Conservation (phyloP, 805 yeast species). For the Schizosaccharomyces lindneri region DNA sequence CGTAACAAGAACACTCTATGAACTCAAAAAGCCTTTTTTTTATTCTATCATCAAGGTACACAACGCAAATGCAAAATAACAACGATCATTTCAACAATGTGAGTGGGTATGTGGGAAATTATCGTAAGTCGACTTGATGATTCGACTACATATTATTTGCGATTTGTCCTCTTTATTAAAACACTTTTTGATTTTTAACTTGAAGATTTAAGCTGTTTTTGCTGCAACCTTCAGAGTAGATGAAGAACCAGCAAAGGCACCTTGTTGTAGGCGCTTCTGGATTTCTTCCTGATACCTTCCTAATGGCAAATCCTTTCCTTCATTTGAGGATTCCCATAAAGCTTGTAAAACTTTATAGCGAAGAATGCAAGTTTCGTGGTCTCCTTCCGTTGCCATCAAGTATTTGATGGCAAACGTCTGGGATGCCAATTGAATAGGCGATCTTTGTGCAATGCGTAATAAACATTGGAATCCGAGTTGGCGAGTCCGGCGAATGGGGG, state of each 20-base stretch:
- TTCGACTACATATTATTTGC: too few relatives aligned
- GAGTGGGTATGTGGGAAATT: too few relatives aligned
- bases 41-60: too few relatives aligned
- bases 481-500: neutral
- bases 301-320: neutral
- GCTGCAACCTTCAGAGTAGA: neutral
- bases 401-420: neutral
- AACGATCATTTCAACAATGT: too few relatives aligned
- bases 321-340: neutral
- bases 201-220: neutral
- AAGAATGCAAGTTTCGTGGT: neutral
- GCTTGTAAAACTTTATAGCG: neutral
- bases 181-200: neutral
- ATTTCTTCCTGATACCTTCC: neutral
- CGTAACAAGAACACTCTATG: too few relatives aligned
- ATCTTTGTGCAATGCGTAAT: neutral
- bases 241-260: neutral
- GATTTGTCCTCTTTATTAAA: neutral
- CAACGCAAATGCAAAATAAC: too few relatives aligned
- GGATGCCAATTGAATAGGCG: neutral
- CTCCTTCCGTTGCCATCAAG: neutral
- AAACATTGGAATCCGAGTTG: neutral
- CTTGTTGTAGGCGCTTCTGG: neutral
- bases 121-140: too few relatives aligned
- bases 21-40: too few relatives aligned